These are phyloP conservation scores for Williopsis jadinii DNA, from an alignment of 1,139 yeast genomes.

Conservation along the genomic window DNA sequence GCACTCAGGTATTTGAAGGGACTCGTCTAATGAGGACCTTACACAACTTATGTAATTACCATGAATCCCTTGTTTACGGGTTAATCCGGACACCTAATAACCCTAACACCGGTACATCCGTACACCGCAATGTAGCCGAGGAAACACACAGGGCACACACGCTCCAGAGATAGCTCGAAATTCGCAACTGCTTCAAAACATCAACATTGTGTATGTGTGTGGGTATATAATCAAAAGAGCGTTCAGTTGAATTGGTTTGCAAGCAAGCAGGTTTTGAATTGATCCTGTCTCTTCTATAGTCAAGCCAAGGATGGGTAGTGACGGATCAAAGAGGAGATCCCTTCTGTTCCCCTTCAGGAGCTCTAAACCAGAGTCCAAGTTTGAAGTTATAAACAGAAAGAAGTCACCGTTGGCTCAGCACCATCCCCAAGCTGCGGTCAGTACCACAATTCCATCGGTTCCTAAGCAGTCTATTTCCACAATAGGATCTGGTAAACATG, in stretches of 20 bases:
- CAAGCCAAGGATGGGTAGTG: constrained; percentile 2
- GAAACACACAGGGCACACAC: too few relatives aligned
- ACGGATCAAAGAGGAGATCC: constrained; percentile 16
- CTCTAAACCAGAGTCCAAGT: constrained; percentile 13
- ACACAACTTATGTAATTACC: too few relatives aligned
- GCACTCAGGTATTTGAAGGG: constrained; percentile 9
- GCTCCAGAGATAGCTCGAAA: too few relatives aligned
- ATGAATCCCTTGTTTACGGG: too few relatives aligned
- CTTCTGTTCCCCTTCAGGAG: constrained; percentile 18
- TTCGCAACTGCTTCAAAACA: too few relatives aligned
- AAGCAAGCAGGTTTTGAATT: neutral
- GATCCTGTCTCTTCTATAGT: neutral
- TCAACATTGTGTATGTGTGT: too few relatives aligned
- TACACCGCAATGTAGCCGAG: too few relatives aligned
- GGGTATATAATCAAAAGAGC: too few relatives aligned
- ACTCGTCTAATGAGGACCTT: neutral
- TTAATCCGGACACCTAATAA: too few relatives aligned
- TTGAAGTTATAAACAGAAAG: constrained; percentile 22
- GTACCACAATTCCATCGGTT: neutral
- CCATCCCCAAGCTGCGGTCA: neutral
- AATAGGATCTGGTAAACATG: neutral
- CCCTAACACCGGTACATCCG: too few relatives aligned
- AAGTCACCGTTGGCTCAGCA: constrained; percentile 12
- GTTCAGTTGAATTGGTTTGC: neutral
- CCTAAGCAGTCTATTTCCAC: neutral